These are phyloP conservation scores for Phytophthora aleatoria DNA, from an alignment of 352 stramenopile species.

Conservation along the genomic window DNA sequence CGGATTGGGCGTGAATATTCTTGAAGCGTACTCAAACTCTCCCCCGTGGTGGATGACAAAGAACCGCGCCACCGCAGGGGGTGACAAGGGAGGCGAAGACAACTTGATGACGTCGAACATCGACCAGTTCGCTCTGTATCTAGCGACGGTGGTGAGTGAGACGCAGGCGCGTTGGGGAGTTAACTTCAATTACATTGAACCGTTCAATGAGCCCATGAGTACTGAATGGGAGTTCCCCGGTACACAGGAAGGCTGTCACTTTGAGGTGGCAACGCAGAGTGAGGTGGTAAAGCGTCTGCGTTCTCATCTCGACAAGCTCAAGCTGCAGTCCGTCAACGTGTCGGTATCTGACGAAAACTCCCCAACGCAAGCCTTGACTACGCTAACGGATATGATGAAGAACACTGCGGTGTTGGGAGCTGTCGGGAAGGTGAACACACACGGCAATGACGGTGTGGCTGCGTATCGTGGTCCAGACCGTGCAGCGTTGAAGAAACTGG, in stretches of 20 bases:
- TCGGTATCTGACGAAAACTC: slow-evolving; percentile 2
- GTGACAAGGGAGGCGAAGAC: slow-evolving; percentile 30
- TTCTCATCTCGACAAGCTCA: slow-evolving; percentile 34
- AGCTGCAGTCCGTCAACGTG: slow-evolving; percentile 16
- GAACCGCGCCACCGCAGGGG: slow-evolving; percentile 44
- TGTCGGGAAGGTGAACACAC: too few relatives aligned
- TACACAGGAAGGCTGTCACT: slow-evolving; percentile 40
- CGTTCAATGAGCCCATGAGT: slow-evolving; percentile 50
- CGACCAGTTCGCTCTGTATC: slow-evolving; percentile 43
- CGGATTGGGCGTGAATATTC: slow-evolving; percentile 29
- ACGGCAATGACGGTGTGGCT: too few relatives aligned
- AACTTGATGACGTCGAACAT: slow-evolving; percentile 43
- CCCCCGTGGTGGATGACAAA: slow-evolving; percentile 61
- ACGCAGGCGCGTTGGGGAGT: slow-evolving; percentile 43
- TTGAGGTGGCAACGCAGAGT: slow-evolving; percentile 39
- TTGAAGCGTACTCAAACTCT: slow-evolving; percentile 59
- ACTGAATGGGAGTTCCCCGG: slow-evolving; percentile 43
- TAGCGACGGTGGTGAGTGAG: slow-evolving; percentile 39
- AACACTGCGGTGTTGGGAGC: too few relatives aligned
- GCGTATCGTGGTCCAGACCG: too few relatives aligned
- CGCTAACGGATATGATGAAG: background rate
- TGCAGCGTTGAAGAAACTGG: too few relatives aligned
- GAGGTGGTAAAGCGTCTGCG: slow-evolving; percentile 35
- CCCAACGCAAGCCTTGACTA: slow-evolving; percentile 6
- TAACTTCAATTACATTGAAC: slow-evolving; percentile 51